These are phyloP conservation scores for Venturia pyrina DNA, from an alignment of 2,329 filamentous ascomycete genomes.

Conservation along the genomic window DNA sequence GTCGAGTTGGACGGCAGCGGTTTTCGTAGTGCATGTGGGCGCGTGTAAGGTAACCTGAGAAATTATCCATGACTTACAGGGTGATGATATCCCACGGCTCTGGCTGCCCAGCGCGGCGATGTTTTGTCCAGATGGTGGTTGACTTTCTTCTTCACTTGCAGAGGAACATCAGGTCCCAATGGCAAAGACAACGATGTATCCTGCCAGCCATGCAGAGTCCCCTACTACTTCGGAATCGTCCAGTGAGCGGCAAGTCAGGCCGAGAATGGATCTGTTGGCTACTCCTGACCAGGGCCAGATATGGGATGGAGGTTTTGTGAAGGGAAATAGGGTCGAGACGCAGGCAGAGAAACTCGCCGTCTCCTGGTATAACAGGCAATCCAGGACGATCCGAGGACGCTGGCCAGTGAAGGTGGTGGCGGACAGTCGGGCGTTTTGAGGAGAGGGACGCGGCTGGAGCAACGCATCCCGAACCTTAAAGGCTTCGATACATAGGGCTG, in stretches of 20 bases:
- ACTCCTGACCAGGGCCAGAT: background rate
- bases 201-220: background rate
- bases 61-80: background rate
- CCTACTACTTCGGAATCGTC: background rate
- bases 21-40: constrained; percentile 12
- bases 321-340: background rate
- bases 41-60: constrained; percentile 6
- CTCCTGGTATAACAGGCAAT: background rate
- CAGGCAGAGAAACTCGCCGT: background rate
- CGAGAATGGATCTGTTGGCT: background rate
- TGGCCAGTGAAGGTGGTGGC: background rate
- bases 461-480: constrained; percentile 2
- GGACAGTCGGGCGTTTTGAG: background rate
- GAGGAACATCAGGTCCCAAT: no score
- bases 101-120: background rate
- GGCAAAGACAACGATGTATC: background rate
- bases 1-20: constrained; percentile 9
- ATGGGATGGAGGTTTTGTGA: background rate
- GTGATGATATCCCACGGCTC: background rate
- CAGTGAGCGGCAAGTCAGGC: background rate
- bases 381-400: background rate
- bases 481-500: constrained; percentile 6
- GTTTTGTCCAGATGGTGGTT: background rate
- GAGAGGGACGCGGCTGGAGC: background rate
- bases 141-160: background rate